These are phyloP conservation scores for Afroboletus lepidellus DNA, from an alignment of 1,284 basidiomycete species.

Conservation along the genomic window DNA sequence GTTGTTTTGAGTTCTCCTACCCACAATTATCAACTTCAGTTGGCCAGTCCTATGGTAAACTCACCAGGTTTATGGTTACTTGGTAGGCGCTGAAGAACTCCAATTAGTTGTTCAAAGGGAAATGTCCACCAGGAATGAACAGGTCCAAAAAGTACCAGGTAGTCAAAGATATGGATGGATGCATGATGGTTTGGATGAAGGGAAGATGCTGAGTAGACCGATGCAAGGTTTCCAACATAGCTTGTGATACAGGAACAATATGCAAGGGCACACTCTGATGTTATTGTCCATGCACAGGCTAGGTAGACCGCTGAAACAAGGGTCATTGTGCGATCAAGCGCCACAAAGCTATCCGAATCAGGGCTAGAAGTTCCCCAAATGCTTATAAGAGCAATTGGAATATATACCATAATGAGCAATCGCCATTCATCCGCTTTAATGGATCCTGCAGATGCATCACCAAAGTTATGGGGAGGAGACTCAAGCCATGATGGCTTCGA, in stretches of 20 bases:
- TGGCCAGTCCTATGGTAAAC: not conserved
- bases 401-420: conserved; percentile 30
- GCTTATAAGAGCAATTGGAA: conserved; percentile 32
- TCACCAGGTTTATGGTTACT: conserved; percentile 36
- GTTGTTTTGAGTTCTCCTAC: conserved; percentile 26
- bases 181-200: not conserved
- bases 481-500: conserved; percentile 32
- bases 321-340: conserved; percentile 14
- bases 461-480: conserved; percentile 31
- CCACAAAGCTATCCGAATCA: not conserved
- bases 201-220: conserved; percentile 27
- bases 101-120: conserved; percentile 37
- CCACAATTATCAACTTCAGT: not conserved
- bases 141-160: conserved; percentile 35
- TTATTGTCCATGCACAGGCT: conserved; percentile 3
- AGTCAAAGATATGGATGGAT: conserved; percentile 27
- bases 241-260: conserved; percentile 3
- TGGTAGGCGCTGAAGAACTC: conserved; percentile 33
- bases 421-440: conserved; percentile 37
- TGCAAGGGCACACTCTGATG: not conserved
- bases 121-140: conserved; percentile 36
- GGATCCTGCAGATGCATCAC: conserved; percentile 27
- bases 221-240: conserved; percentile 11
- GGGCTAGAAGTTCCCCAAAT: conserved; percentile 3
- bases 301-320: conserved; percentile 16